Evolutionary conservation across 225 moss, liverwort and hornwort species (phyloP).

Genomic region (Pseudisothecium myosuroides): DNA sequence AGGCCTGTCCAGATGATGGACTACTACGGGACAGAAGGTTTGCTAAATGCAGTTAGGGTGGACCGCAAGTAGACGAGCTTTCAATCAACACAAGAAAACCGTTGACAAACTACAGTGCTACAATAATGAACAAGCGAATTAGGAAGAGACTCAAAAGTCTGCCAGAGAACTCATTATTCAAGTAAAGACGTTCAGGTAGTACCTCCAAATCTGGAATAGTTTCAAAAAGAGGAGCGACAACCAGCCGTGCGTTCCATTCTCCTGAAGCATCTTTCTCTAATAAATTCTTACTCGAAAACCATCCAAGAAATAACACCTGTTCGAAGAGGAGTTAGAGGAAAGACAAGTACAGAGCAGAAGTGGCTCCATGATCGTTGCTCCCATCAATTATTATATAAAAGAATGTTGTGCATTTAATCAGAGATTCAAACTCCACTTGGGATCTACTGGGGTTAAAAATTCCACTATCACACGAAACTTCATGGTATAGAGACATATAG

Average conservation of each 20-base stretch:
- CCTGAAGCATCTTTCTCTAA: conserved; percentile 54
- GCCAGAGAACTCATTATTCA: neutral
- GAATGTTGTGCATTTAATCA: neutral
- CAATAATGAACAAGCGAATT: neutral
- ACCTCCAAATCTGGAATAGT: conserved; percentile 99
- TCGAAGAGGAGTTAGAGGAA: neutral
- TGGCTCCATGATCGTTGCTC: neutral
- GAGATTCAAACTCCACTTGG: neutral
- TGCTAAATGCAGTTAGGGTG: neutral
- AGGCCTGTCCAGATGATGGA: neutral
- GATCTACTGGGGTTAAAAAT: neutral
- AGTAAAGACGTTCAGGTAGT: neutral
- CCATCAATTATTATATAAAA: neutral
- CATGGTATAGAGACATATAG: neutral
- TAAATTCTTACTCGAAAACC: conserved; percentile 72
- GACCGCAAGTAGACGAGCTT: neutral
- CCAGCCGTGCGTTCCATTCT: conserved; percentile 67
- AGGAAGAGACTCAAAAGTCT: neutral
- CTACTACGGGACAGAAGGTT: neutral
- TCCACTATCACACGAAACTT: neutral
- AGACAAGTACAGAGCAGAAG: neutral
- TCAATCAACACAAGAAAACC: neutral
- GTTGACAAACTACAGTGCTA: neutral
- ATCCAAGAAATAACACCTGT: conserved; percentile 91
- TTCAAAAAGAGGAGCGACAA: conserved; percentile 92